Evolutionary conservation across 257 asterid species (phyloP).

Genomic region (Solanum chmielewskii): DNA sequence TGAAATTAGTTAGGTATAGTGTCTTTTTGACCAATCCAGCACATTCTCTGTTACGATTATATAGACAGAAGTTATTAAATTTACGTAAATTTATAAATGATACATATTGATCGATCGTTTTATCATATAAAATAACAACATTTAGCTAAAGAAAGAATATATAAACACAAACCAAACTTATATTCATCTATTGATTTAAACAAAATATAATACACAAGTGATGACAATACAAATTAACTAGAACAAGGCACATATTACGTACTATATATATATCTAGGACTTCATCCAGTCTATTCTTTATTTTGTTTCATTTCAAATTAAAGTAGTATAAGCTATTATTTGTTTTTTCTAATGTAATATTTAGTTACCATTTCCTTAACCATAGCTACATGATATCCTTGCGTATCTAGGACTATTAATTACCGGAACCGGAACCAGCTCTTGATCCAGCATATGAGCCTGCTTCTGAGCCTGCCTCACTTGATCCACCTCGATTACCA

Average conservation of each 20-base stretch:
- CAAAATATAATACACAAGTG: background rate
- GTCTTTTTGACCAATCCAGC: background rate
- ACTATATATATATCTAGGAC: background rate
- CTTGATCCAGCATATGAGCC: slow-evolving; percentile 60
- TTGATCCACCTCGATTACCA: background rate
- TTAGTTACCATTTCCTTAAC: background rate
- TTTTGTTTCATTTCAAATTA: background rate
- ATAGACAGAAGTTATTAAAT: too few species aligned
- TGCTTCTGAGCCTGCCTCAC: slow-evolving; percentile 42
- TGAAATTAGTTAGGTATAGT: background rate
- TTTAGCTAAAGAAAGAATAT: background rate
- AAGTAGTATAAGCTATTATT: background rate
- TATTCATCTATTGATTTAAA: background rate
- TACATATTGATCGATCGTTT: too few species aligned
- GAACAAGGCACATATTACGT: background rate
- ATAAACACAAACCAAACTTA: background rate
- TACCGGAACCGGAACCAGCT: slow-evolving; percentile 42
- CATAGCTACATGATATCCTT: background rate
- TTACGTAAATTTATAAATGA: background rate
- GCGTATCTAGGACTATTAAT: background rate
- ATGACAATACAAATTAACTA: background rate
- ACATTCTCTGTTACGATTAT: background rate
- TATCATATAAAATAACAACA: background rate
- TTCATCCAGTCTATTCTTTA: background rate
- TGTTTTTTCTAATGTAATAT: background rate